Evolutionary conservation across 1,284 basidiomycete genomes (phyloP).

Genomic region (Sanghuangporus baumii): DNA sequence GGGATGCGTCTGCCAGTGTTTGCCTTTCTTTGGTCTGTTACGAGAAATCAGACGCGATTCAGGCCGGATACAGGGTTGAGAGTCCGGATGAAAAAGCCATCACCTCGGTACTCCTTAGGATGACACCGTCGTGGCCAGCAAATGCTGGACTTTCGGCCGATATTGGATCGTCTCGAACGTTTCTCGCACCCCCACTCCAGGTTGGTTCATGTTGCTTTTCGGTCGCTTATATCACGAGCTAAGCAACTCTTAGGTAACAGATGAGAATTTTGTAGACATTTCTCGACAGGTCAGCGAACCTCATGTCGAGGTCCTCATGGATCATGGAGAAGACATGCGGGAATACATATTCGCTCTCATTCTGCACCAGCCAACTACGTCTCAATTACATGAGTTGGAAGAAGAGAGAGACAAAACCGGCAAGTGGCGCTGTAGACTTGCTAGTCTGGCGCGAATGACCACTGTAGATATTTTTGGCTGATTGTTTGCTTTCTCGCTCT

Average conservation of each 20-base stretch:
- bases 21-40: conserved; percentile 17
- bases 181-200: conserved; percentile 11
- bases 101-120: neutral
- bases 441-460: conserved; percentile 1
- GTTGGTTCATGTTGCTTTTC: neutral
- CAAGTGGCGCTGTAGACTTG: conserved; percentile 1
- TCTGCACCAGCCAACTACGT: conserved; percentile 14
- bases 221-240: neutral
- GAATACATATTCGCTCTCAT: conserved; percentile 16
- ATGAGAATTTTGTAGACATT: conserved; percentile 16
- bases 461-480: conserved; percentile 4
- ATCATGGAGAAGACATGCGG: conserved; percentile 7
- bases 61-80: neutral
- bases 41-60: neutral
- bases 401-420: conserved; percentile 1
- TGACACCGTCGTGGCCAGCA: conserved; percentile 12
- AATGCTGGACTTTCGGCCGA: conserved; percentile 5
- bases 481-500: neutral
- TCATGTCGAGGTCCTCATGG: conserved; percentile 7
- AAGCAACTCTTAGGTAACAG: conserved; percentile 2
- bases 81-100: neutral
- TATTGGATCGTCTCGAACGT: neutral
- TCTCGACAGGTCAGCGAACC: conserved; percentile 5
- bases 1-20: neutral
- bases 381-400: conserved; percentile 9